Evolutionary conservation across 2,329 filamentous ascomycete genomes (phyloP).

Genomic region (Leptographium galeiforme): DNA sequence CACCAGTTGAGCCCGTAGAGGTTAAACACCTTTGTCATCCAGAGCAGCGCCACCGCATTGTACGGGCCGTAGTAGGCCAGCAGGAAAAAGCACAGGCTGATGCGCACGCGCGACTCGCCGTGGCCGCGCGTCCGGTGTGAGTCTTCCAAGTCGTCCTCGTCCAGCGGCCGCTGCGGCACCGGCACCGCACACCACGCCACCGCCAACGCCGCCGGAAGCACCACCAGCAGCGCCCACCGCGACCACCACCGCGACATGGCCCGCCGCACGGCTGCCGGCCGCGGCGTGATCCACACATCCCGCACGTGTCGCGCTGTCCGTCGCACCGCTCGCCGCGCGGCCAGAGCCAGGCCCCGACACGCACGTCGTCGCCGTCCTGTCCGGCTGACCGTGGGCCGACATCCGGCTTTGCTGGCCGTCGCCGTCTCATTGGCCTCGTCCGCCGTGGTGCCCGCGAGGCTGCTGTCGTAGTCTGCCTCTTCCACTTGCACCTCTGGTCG

Average conservation of each 20-base stretch:
- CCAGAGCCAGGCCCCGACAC: slow-evolving; percentile 11
- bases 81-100: slow-evolving; percentile 62
- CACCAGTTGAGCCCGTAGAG: slow-evolving; percentile 61
- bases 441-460: background rate
- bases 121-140: slow-evolving; percentile 42
- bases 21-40: slow-evolving; percentile 62
- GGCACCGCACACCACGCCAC: slow-evolving; percentile 53
- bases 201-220: slow-evolving; percentile 46
- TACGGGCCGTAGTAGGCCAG: slow-evolving; percentile 59
- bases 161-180: slow-evolving; percentile 48
- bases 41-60: slow-evolving; percentile 52
- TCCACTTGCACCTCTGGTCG: slow-evolving; percentile 17
- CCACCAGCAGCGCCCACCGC: slow-evolving; percentile 45
- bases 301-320: slow-evolving; percentile 22
- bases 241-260: slow-evolving; percentile 51
- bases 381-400: background rate
- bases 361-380: background rate
- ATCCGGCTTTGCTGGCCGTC: background rate
- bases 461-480: slow-evolving; percentile 11
- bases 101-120: slow-evolving; percentile 47
- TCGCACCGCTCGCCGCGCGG: slow-evolving; percentile 16
- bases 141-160: slow-evolving; percentile 20
- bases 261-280: slow-evolving; percentile 41
- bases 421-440: background rate
- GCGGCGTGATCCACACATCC: slow-evolving; percentile 48